Evolutionary conservation across 2,329 filamentous ascomycete genomes (phyloP), one percentile per base, ranked within the genome.

Genomic region (Coniochaeta prunicola): DNA sequence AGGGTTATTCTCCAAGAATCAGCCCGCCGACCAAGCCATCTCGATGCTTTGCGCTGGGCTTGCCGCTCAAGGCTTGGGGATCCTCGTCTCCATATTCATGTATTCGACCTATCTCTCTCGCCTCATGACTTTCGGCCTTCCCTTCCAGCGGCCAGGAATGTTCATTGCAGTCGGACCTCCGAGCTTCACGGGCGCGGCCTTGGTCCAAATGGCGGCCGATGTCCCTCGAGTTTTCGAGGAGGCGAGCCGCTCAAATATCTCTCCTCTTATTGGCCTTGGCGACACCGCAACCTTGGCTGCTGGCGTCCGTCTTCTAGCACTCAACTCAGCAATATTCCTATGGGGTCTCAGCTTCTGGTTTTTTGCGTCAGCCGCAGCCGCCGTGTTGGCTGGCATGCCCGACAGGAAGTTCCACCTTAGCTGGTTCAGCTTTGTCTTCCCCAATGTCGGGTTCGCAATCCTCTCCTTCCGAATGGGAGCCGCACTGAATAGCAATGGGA

Each of bases 371-470:
- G 77, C 76, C 2, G 67, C 73, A 21, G 71, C 78, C 28, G 78
- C 78, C n/a, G 73, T 79, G 8, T 59, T 76, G 58, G 63, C 67
- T 4, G 73, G 71, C 17, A 69, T 71, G 60, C 67, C 66, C 15
- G 68, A 70, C 48, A 62, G 65, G 57, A 63, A 57, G 56, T 78
- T 77, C 59, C 74, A 73, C 59, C 67, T 77, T 33, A 76, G 73
- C 57, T 88, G 84, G 84, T 86, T 82, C 78, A 82, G 83, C 6
- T 85, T 86, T 69, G 80, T 88, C 34, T 88, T 88, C 65, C 85
- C 85, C 6, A 87, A 88, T 60, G 83, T 81, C 1, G 85, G 85
- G 0, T 80, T 88, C 57, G 83, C 81, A 1, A 73, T 88, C 40
- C 80, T 83, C 0, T 80, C 79, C 4, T 83, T 88, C 42, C 74